Percentiles rank a stretch among this genome's conserved stretches.
Evolutionary conservation across 2,329 filamentous ascomycete species (phyloP).

Genomic region (Colletotrichum karsti): DNA sequence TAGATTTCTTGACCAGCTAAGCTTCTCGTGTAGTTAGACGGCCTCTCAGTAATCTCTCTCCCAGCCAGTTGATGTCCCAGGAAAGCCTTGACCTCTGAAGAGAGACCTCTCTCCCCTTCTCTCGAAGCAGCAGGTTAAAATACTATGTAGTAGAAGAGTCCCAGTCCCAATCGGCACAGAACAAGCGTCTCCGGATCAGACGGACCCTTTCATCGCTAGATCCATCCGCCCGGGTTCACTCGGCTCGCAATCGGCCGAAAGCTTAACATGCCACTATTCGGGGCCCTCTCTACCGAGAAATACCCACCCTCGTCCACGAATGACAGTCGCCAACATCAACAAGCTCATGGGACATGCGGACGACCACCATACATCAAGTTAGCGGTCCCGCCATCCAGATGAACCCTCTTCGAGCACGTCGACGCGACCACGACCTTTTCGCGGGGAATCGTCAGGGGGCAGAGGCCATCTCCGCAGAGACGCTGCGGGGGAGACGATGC

Average conservation of each 20-base stretch:
- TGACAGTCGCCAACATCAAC: neutral
- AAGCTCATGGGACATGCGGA: neutral
- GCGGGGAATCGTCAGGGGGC: constrained; percentile 13
- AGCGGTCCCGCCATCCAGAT: constrained; percentile 13
- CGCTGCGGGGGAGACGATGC: neutral
- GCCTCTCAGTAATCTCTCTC: too few species aligned
- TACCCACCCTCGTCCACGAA: constrained; percentile 10
- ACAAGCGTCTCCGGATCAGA: constrained; percentile 11
- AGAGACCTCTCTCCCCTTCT: too few species aligned
- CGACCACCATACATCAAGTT: neutral
- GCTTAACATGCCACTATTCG: neutral
- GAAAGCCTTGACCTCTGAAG: too few species aligned
- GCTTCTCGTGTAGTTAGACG: too few species aligned
- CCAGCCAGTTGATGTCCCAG: too few species aligned
- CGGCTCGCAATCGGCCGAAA: constrained; percentile 5
- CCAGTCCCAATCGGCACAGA: too few species aligned
- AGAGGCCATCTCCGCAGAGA: neutral
- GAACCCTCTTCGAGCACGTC: neutral
- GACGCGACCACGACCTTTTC: neutral
- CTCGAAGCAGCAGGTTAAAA: too few species aligned
- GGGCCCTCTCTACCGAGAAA: neutral
- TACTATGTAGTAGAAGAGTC: too few species aligned
- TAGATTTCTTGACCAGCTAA: too few species aligned
- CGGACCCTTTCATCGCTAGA: neutral
- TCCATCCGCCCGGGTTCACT: neutral